Percentiles rank a stretch among this genome's conserved stretches.
phyloP scores from a whole-genome alignment of 1,284 basidiomycete genomes.

The Malassezia slooffiae region DNA sequence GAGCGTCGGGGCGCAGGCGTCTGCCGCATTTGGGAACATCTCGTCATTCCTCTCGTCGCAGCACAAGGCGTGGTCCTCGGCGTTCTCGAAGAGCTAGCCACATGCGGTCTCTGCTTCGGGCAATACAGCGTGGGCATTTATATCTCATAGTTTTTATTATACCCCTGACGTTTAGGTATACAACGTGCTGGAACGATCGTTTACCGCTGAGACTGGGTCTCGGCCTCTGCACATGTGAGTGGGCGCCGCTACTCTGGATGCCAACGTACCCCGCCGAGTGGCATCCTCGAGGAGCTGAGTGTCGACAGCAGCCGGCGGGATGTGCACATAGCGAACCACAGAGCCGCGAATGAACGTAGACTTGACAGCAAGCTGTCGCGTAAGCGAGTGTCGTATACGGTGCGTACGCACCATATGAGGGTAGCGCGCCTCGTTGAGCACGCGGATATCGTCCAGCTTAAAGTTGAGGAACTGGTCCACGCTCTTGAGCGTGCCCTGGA shows the following conservation, averaged over 20 bases:
- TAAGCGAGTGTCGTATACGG: neutral
- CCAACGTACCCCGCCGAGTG: constrained; percentile 68
- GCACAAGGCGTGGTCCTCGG: too few species aligned
- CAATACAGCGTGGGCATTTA: too few species aligned
- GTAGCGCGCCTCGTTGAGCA: constrained; percentile 80
- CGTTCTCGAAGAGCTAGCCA: too few species aligned
- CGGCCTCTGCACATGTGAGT: constrained; percentile 5
- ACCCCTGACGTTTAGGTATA: too few species aligned
- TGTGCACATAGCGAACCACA: constrained; percentile 91
- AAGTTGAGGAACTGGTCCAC: constrained; percentile 99
- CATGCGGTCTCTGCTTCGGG: too few species aligned
- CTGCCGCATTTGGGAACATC: too few species aligned
- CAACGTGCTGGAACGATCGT: constrained; percentile 10
- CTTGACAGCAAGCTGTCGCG: constrained; percentile 97
- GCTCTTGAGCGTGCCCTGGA: constrained; percentile 89
- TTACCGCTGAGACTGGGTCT: constrained; percentile 4
- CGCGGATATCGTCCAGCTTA: constrained; percentile 82
- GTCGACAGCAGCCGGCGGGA: constrained; percentile 84
- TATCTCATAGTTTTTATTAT: too few species aligned
- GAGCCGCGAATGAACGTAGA: constrained; percentile 98
- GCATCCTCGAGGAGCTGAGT: constrained; percentile 94
- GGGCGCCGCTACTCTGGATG: too few species aligned
- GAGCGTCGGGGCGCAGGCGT: too few species aligned
- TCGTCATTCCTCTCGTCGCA: too few species aligned
- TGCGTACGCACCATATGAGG: constrained; percentile 76